These are phyloP conservation scores for Davidsoniella neocaledoniae DNA, from an alignment of 2,329 filamentous ascomycete species.

Conservation along the genomic window DNA sequence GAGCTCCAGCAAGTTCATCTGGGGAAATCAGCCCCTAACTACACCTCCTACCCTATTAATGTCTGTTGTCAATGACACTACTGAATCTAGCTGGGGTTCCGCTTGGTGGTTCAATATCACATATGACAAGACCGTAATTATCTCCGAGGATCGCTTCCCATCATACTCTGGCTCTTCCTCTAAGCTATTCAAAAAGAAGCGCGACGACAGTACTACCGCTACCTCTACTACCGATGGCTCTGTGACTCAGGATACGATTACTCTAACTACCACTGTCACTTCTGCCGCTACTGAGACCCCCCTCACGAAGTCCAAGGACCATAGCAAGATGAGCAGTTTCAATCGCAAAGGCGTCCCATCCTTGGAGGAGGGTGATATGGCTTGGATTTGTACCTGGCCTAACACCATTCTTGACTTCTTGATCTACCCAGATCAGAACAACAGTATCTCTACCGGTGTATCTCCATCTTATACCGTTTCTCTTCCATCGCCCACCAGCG, in stretches of 20 bases:
- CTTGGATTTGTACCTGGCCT: conserved; percentile 44
- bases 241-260: conserved; percentile 15
- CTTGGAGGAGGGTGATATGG: conserved; percentile 29
- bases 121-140: conserved; percentile 40
- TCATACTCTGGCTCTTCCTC: conserved; percentile 10
- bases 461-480: conserved; percentile 9
- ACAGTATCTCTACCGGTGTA: conserved; percentile 17
- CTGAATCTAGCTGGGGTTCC: conserved; percentile 30
- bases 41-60: conserved; percentile 25
- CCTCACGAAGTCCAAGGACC: conserved; percentile 4
- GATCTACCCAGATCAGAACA: conserved; percentile 38
- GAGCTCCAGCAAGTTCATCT: conserved; percentile 25
- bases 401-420: conserved; percentile 38
- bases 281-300: background rate
- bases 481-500: conserved; percentile 9
- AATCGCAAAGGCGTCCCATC: conserved; percentile 22
- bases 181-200: conserved; percentile 14
- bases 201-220: background rate
- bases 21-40: conserved; percentile 36
- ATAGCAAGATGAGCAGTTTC: conserved; percentile 16
- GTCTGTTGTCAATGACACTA: conserved; percentile 34
- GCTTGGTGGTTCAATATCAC: conserved; percentile 36
- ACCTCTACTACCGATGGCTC: background rate
- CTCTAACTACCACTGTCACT: conserved; percentile 8
- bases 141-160: conserved; percentile 27